phyloP scores from a whole-genome alignment of 805 yeast genomes.

The Cyberlindnera xylosilytica region DNA sequence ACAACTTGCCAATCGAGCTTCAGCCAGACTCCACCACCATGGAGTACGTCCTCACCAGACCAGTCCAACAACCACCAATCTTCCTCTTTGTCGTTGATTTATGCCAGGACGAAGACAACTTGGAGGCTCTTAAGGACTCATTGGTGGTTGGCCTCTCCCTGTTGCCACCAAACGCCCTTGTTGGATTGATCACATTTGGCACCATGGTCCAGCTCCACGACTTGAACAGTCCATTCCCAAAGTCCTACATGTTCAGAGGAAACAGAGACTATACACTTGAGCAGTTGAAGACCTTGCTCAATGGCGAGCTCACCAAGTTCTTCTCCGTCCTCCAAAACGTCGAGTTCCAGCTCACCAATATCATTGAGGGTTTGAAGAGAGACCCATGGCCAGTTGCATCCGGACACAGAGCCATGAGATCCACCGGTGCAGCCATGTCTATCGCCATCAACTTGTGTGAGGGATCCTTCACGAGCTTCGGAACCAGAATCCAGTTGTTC shows the following conservation, averaged over 20 bases:
- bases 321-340: conserved; percentile 72
- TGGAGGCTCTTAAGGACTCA: conserved; percentile 79
- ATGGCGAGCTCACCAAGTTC: conserved; percentile 50
- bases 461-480: conserved; percentile 77
- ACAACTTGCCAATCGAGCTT: conserved; percentile 79
- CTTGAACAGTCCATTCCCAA: conserved; percentile 62
- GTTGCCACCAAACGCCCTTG: conserved; percentile 85
- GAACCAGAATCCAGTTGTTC: conserved; percentile 86
- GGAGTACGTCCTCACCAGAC: conserved; percentile 80
- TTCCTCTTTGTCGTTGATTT: conserved; percentile 84
- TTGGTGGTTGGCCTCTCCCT: conserved; percentile 70
- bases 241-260: conserved; percentile 84
- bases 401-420: conserved; percentile 82
- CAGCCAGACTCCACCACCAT: conserved; percentile 67
- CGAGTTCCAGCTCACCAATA: conserved; percentile 77
- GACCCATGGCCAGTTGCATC: conserved; percentile 91
- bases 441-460: conserved; percentile 82
- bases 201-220: conserved; percentile 91
- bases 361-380: conserved; percentile 70
- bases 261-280: conserved; percentile 69
- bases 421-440: conserved; percentile 89
- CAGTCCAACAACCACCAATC: conserved; percentile 80
- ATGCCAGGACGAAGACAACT: conserved; percentile 86
- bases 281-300: conserved; percentile 57
- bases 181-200: conserved; percentile 86